Base-by-base conservation (phyloP, 768 basidiomycete genomes). In the Tulasnella sp. region DNA sequence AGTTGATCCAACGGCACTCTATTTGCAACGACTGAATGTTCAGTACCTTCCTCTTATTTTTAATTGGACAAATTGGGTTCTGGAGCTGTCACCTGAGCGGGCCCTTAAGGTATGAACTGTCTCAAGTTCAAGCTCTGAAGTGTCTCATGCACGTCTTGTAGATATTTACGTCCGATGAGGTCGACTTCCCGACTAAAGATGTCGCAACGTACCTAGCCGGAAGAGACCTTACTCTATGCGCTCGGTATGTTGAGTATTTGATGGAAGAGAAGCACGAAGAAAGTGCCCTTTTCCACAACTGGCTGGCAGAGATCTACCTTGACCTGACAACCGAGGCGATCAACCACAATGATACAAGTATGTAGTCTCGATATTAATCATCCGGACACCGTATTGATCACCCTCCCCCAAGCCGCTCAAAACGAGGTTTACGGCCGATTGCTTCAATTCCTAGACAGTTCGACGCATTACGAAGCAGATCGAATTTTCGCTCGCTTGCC, bases 131-230 rank as follows among this genome's bases (percentile, higher is more conserved):
- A 14, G 37, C 50, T 60, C 11, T 37, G 20, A 14, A 9, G 31
- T 37, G 37, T 73, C 34, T 37, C 72, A 37, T 37, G 28, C 31
- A 69, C 77, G 34, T 72, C 75, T 18, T 16, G 2, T 83, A 98
- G 96, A 95, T 99, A 60, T 99, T 99, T 84, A 96, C 93, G 2
- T 96, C 97, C 0, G 97, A 98, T 84, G 96, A 98, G 80, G 94
- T 94, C 9, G 96, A 97, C 80, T 89, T 99, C 24, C 96, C 98
- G 31, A 90, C 92, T 2, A 88, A 89, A 44, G 88, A 88, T 0
- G 95, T 98, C 4, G 91, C 93, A 16, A 89, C 92, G 80, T 96
- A 92, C 85, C 89, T 99, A 34, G 93, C 96, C 81, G 87, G 87
- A 42, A 88, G 96, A 46, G 90, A 93, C 82, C 90, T 89, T 3